Evolutionary conservation across 106 monocot genomes (phyloP).

Genomic region (Ottelia alismoides): DNA sequence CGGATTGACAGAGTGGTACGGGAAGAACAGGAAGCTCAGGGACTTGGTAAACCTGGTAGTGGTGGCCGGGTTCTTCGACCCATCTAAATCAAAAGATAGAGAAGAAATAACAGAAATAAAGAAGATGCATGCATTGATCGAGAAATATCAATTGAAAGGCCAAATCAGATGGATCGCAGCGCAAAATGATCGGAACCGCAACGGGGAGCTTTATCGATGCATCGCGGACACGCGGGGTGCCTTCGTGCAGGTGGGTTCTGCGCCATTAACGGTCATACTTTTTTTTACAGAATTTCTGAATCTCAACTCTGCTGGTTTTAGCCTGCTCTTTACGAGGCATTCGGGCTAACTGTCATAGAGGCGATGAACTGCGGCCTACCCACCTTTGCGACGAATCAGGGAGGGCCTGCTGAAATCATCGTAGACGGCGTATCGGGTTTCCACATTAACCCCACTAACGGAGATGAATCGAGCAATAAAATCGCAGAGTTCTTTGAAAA

Average conservation of each 20-base stretch:
- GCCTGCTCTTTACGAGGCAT: conserved; percentile 97
- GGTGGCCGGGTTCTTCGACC: conserved; percentile 78
- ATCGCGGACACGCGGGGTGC: conserved; percentile 87
- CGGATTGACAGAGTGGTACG: conserved; percentile 84
- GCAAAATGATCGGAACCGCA: conserved; percentile 68
- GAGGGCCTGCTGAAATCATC: conserved; percentile 92
- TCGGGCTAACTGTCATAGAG: conserved; percentile 94
- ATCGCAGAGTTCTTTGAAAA: conserved; percentile 88
- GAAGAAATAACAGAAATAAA: conserved; percentile 90
- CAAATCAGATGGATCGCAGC: conserved; percentile 91
- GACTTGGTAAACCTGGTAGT: conserved; percentile 86
- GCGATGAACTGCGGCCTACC: conserved; percentile 96
- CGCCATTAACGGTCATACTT: too few species aligned
- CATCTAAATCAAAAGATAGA: conserved; percentile 85
- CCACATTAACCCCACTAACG: conserved; percentile 65
- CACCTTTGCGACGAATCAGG: conserved; percentile 93
- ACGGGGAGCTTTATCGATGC: conserved; percentile 89
- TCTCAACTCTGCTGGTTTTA: too few species aligned
- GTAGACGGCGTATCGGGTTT: conserved; percentile 86
- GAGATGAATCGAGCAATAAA: conserved; percentile 73
- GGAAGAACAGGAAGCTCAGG: conserved; percentile 71
- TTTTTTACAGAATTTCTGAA: too few species aligned
- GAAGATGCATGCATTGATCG: conserved; percentile 80
- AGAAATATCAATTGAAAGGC: conserved; percentile 72
- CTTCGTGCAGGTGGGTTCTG: conserved; percentile 93